A percentile compares a stretch with the other conserved stretches of the same genome.
Conservation (phyloP, 2,329 filamentous ascomycete species). For the Sporothrix pallida region DNA sequence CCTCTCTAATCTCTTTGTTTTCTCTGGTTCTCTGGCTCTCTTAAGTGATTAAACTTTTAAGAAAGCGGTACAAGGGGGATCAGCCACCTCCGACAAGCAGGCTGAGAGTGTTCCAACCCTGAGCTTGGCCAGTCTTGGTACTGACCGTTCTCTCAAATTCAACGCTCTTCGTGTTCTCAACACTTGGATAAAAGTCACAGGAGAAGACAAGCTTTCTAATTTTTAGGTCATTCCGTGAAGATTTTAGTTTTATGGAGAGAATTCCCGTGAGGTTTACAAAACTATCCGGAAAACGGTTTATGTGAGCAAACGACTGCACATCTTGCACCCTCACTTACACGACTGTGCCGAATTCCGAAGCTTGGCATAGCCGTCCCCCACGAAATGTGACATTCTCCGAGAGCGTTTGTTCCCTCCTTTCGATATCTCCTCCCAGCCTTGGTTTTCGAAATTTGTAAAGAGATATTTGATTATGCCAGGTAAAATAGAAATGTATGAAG, state of each 20-base stretch:
- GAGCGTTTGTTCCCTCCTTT: not conserved
- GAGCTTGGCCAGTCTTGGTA: not conserved
- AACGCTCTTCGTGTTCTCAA: not conserved
- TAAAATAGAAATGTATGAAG: not conserved
- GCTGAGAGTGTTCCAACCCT: not conserved
- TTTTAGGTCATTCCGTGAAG: not conserved
- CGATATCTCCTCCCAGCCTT: not conserved
- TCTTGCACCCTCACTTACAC: not conserved
- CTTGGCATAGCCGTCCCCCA: constrained; percentile 1
- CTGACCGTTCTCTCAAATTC: not conserved
- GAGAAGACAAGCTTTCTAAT: not conserved
- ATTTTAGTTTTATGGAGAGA: not conserved
- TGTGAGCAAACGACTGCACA: not conserved
- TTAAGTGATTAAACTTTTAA: not conserved
- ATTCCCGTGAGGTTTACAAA: not conserved
- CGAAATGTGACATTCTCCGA: not conserved
- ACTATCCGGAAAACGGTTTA: not conserved
- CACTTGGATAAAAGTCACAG: not conserved
- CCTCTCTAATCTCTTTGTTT: not conserved
- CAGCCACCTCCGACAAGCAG: constrained; percentile 25
- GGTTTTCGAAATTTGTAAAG: not conserved
- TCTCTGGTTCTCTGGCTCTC: too few relatives aligned
- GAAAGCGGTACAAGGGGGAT: constrained; percentile 22
- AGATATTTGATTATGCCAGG: too few relatives aligned
- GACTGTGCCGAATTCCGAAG: constrained; percentile 26